Conservation (phyloP, 495 filamentous ascomycete species). For the Talaromyces liani region DNA sequence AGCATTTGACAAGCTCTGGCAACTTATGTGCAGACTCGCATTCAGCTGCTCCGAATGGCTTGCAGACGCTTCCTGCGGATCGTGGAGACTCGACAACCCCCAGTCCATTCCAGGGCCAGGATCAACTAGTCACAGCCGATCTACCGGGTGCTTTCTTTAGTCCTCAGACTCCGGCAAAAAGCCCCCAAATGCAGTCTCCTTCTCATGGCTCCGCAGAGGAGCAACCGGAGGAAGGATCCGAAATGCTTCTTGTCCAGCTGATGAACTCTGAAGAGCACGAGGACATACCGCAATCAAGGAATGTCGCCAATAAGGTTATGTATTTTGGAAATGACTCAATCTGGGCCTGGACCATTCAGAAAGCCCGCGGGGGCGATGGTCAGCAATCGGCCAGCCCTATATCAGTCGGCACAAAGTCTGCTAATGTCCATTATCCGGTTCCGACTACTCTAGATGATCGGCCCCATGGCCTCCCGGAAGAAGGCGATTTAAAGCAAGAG, state of each 20-base stretch:
- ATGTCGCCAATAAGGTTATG: slow-evolving; percentile 7
- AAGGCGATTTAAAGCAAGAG: slow-evolving; percentile 4
- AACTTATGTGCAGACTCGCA: slow-evolving; percentile 6
- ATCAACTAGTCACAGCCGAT: slow-evolving; percentile 5
- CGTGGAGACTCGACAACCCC: slow-evolving; percentile 3
- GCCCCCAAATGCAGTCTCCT: slow-evolving; percentile 3
- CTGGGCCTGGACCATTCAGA: slow-evolving; percentile 6
- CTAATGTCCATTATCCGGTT: slow-evolving; percentile 4
- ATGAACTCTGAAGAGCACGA: slow-evolving; percentile 6
- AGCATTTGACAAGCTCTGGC: slow-evolving; percentile 1
- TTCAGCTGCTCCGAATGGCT: slow-evolving; percentile 4
- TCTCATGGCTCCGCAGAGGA: slow-evolving; percentile 3
- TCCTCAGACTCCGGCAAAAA: slow-evolving; percentile 5
- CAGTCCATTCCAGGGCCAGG: slow-evolving; percentile 4
- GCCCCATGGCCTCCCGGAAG: slow-evolving; percentile 5
- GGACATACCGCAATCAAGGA: slow-evolving; percentile 3
- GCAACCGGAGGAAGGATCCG: slow-evolving; percentile 4
- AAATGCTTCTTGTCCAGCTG: slow-evolving; percentile 7
- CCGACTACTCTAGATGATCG: slow-evolving; percentile 4
- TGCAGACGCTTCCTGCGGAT: slow-evolving; percentile 5
- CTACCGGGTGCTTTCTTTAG: slow-evolving; percentile 3
- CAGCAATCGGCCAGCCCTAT: slow-evolving; percentile 4
- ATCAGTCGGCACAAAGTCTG: slow-evolving; percentile 2
- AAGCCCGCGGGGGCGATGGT: slow-evolving; percentile 2
- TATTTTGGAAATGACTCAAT: slow-evolving; percentile 7